Evolutionary conservation across 495 filamentous ascomycete genomes (phyloP), one percentile per base, ranked within the genome.

Genomic region (Hyaloscypha bicolor): DNA sequence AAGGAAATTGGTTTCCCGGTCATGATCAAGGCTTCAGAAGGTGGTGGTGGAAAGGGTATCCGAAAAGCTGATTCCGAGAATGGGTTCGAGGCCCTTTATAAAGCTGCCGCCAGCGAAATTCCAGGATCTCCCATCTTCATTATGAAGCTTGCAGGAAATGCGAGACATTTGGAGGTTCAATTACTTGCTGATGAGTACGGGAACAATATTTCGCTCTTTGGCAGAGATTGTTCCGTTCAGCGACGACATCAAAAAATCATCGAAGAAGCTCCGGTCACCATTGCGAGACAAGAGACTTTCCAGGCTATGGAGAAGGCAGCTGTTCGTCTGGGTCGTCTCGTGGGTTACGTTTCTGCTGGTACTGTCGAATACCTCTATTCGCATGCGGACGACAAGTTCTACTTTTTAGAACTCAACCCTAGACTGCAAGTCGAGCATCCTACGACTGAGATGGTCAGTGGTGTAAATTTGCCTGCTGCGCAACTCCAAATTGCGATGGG

Each of bases 21-120:
- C 78, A 99, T 99, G 95, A 90, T 99, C 74, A 99, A 99, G 82
- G 95, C 95, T 22, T 98, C 95, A n/a, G 95, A 99, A 83, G 95
- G 95, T 82, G 95, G 95, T 81, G 95, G 95, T 81, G 95, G 95
- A 76, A 99, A 99, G 85, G 95, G 95, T 87, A 99, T 99, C 76
- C 91, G 95, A 72, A 98, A 97, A 81, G 96, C 94, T 65, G 87
- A 96, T 60, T 84, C 79, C 32, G 93, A 97, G 75, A 91, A 94
- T 62, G 86, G 90, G 52, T 99, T 99, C 75, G 81, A 86, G 68
- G 79, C 81, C 69, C 81, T 97, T 55, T 99, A 98, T 83, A 93
- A 94, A 72, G 96, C 95, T 33, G 95, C 96, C 33, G 93, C 94
- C 2, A 95, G 89, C 78, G 95, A 99, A 83, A 97, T 99, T 71